Base-by-base conservation (phyloP, 345 rosid genomes). In the Salix brachista region DNA sequence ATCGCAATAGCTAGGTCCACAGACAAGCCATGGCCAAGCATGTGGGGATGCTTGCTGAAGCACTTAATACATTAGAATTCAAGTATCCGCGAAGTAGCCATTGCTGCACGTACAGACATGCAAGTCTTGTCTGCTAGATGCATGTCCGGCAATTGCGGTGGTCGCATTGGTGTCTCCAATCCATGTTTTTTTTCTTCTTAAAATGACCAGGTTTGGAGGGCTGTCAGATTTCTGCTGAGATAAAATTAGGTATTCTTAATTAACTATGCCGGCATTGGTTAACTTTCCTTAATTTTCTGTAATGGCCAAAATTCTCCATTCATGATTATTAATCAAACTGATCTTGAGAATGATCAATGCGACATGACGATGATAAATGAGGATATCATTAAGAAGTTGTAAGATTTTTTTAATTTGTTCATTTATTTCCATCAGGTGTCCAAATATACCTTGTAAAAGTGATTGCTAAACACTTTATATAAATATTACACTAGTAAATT, bases 141-240 rank as follows among this genome's bases (percentile, higher is more conserved):
- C 74, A 82, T 81, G 78, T 69, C 85, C 81, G 72, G 84, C 90
- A 86, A 73, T 81, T 77, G 81, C 54, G 73, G 80, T 75, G 87
- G 88, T 77, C 75, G 69, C 72, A 50, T 17, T 37, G 68, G 70
- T 64, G 42, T 67, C 73, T 26, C 75, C 64, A 68, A 72, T 77
- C 73, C 6, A 48, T 60, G 71, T 8, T 37, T n/a, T 46, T 69
- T 5, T 34, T 5, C 37, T 42, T 69, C 50, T 44, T 21, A 30
- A 30, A 30, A 2, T 18, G 14, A 32, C 26, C 19, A 11, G n/a
- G 19, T 3, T 67, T 6, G 46, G 4, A 8, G n/a, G 32, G 19
- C 14, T 64, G 21, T 64, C 28, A 37, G 11, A 25, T 25, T 42
- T 25, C 4, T 39, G 17, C 28, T 5, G 50, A 1, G 5, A 37